These are phyloP conservation scores for Starmerella gropengiesseri DNA, from an alignment of 805 yeast genomes.

Conservation along the genomic window DNA sequence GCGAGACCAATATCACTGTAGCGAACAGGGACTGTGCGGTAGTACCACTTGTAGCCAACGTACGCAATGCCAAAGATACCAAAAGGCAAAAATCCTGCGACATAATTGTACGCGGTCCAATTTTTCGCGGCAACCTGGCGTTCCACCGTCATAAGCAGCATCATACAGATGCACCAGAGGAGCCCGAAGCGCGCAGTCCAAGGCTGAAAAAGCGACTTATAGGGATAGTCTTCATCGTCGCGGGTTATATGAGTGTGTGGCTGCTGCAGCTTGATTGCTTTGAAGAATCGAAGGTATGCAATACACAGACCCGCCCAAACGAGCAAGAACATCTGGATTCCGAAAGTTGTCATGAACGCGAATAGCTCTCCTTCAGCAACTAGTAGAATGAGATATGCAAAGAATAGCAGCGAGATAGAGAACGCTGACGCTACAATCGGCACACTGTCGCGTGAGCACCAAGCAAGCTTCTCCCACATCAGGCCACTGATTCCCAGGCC, in stretches of 20 bases:
- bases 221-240: constrained; percentile 55
- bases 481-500: constrained; percentile 15
- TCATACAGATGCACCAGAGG: constrained; percentile 8
- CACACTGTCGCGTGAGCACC: constrained; percentile 15
- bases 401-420: constrained; percentile 2
- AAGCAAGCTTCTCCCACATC: constrained; percentile 7
- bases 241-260: constrained; percentile 46
- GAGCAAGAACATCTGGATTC: constrained; percentile 26
- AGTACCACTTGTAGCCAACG: constrained; percentile 43
- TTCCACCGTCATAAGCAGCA: constrained; percentile 1
- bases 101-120: not conserved
- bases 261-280: constrained; percentile 42
- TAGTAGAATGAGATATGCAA: constrained; percentile 6
- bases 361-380: not conserved
- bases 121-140: not conserved
- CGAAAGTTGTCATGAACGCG: constrained; percentile 9
- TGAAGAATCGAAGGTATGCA: constrained; percentile 49
- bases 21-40: constrained; percentile 53
- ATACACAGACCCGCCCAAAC: constrained; percentile 65
- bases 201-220: constrained; percentile 57
- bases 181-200: constrained; percentile 49
- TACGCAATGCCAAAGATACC: constrained; percentile 41
- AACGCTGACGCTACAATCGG: constrained; percentile 12
- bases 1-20: constrained; percentile 68
- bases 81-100: constrained; percentile 34